Base-by-base conservation (phyloP, 805 yeast genomes). In the Maudiozyma serrabonitensis region DNA sequence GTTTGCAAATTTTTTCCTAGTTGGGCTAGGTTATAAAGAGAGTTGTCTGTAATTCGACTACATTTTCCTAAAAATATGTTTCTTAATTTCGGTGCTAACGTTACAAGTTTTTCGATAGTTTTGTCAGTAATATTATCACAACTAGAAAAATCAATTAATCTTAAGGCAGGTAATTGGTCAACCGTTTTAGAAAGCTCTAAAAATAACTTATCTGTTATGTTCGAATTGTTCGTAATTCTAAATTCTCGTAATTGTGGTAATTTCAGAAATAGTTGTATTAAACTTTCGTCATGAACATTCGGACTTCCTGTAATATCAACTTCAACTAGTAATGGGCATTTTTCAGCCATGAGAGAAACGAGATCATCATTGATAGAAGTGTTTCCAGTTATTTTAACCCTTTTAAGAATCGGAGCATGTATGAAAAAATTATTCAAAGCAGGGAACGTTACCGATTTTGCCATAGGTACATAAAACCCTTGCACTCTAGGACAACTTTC, bases 11-110 rank as follows among this genome's bases (percentile, higher is more conserved):
- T 82, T 59, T 84, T 78, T 4, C 91, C 95, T 51, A 93, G 72
- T 31, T 74, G 75, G 6, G 95, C 76, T 53, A 93, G 72, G 16
- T 87, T 79, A 46, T 80, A 72, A 41, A 91, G 69, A 2, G 95
- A 81, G 1, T 81, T 75, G 70, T 91, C 97, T 0, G 97, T 87
- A 28, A 91, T 80, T 60, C 82, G 81, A 61, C 81, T 72, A 71
- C 98, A 93, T 67, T 93, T 93, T 8, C 95, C 90, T 50, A 91
- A 71, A 15, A 87, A 90, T 34, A 93, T 87, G 59, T 89, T 89
- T 55, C 97, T 76, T 54, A 93, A 69, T 46, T 87, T 79, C 4
- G 98, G 98, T 1, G 96, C 95, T 52, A 81, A 70, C 34, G 69
- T 64, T 9, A 87, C 88, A 42, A 93, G 74, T 50, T 76, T 76